Conservation (phyloP, 148 eudicot species). For the Fagopyrum tataricum region DNA sequence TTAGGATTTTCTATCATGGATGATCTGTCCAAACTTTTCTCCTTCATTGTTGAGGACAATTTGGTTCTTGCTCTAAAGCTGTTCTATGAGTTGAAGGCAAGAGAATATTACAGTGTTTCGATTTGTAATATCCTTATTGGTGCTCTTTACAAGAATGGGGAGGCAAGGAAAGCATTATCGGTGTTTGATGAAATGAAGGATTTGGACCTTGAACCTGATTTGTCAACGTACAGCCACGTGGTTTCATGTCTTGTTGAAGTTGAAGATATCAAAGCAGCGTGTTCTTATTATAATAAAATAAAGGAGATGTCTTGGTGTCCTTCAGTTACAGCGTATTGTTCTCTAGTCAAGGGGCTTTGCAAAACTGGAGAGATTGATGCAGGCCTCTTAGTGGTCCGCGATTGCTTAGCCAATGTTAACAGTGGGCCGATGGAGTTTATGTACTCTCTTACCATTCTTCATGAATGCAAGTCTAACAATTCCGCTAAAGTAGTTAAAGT, state of each 20-base stretch:
- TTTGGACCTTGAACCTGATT: slow-evolving; percentile 52
- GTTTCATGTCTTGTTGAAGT: slow-evolving; percentile 50
- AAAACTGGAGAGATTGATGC: slow-evolving; percentile 63
- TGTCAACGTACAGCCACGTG: slow-evolving; percentile 51
- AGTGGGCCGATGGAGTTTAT: slow-evolving; percentile 78
- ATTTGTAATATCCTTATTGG: slow-evolving; percentile 65
- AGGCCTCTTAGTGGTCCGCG: slow-evolving; percentile 64
- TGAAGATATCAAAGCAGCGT: slow-evolving; percentile 64
- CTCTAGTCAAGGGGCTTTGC: slow-evolving; percentile 74
- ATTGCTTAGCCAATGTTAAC: slow-evolving; percentile 64
- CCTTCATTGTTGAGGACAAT: slow-evolving; percentile 40
- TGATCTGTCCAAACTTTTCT: slow-evolving; percentile 55
- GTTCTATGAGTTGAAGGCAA: slow-evolving; percentile 46
- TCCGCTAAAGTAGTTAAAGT: slow-evolving; percentile 63
- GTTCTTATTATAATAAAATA: slow-evolving; percentile 54
- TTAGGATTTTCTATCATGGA: slow-evolving; percentile 41
- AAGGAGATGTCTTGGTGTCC: slow-evolving; percentile 57
- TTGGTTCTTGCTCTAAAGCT: slow-evolving; percentile 40
- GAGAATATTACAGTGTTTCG: slow-evolving; percentile 48
- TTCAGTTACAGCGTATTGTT: slow-evolving; percentile 55
- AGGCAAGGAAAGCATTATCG: slow-evolving; percentile 47
- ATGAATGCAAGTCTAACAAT: slow-evolving; percentile 62
- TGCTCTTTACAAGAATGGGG: slow-evolving; percentile 44
- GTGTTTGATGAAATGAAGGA: slow-evolving; percentile 52
- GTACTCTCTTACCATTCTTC: slow-evolving; percentile 54